phyloP scores from a whole-genome alignment of 1,284 basidiomycete species.

The Cutaneotrichosporon daszewskae region DNA sequence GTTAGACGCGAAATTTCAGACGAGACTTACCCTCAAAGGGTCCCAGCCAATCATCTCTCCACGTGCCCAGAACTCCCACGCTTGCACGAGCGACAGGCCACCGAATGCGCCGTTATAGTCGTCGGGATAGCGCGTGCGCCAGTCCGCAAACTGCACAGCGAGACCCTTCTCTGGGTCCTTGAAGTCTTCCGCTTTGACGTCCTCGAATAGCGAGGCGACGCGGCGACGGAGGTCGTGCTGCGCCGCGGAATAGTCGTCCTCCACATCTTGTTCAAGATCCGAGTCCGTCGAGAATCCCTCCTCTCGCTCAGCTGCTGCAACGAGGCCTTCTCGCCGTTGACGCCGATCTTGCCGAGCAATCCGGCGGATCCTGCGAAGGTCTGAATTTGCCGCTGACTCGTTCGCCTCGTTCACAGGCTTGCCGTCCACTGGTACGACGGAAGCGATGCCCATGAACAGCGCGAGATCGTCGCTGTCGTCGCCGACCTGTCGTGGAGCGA shows the following conservation, averaged over 20 bases:
- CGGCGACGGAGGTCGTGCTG: conserved; percentile 55
- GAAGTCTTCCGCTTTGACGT: conserved; percentile 84
- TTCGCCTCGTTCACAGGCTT: conserved; percentile 9
- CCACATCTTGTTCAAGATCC: conserved; percentile 59
- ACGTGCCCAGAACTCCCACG: conserved; percentile 93
- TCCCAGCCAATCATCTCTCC: conserved; percentile 84
- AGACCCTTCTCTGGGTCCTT: conserved; percentile 70
- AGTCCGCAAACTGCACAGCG: conserved; percentile 65
- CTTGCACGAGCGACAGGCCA: conserved; percentile 77
- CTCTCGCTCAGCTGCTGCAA: background rate
- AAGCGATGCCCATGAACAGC: conserved; percentile 61
- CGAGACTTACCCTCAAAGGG: conserved; percentile 62
- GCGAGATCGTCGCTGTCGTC: conserved; percentile 81
- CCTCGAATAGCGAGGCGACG: conserved; percentile 58
- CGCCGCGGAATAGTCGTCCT: conserved; percentile 64
- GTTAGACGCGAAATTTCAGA: background rate
- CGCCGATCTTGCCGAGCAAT: conserved; percentile 50
- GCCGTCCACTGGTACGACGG: conserved; percentile 42
- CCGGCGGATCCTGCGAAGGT: conserved; percentile 55
- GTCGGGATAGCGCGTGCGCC: conserved; percentile 70
- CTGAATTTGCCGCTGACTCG: conserved; percentile 47
- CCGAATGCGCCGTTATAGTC: conserved; percentile 86
- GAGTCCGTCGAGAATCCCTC: conserved; percentile 85
- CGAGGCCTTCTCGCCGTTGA: conserved; percentile 50
- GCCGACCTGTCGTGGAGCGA: conserved; percentile 58